Base-by-base conservation (phyloP, 2,329 filamentous ascomycete genomes). In the Ilyonectria robusta region DNA sequence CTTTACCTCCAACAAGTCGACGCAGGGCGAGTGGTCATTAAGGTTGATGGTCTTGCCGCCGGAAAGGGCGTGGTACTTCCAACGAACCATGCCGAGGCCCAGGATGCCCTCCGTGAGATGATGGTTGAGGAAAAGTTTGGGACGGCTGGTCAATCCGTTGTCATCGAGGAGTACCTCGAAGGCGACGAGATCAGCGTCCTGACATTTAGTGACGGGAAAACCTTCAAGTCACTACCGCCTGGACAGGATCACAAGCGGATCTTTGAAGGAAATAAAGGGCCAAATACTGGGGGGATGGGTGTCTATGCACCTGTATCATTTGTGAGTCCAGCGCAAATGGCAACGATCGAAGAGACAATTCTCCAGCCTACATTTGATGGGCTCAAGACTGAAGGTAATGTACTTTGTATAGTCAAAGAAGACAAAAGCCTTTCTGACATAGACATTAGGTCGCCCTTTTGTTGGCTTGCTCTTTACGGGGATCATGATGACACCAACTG, bases 201-300 rank as follows among this genome's bases (percentile, higher is more conserved):
- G 40, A 89, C 88, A 3, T 92, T 94, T 77, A 88, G 86, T 67
- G 92, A 94, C 71, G 91, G 91, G 26, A 86, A 87, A 69, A 88
- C 87, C 0, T 88, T 92, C 69, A 82, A 85, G 61, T 88, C 87
- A n/a, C 83, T 93, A 0, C 91, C 91, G 1, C 88, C 91, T 2
- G 91, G 91, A 2, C 92, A 94, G 75, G 92, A 94, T 75, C 91
- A 93, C 80, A 93, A 94, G 81, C 85, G 90, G 9, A 89, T 92
- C 59, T 86, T 87, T 55, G 92, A 94, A 67, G 88, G 88, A 42
- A 91, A 93, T 75, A 83, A 86, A 51, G 92, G 92, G 0, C 90
- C 90, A 2, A 93, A 93, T 76, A 94, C 92, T 11, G 92, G 92
- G 59, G 92, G 92, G 15, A 94, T 94, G 92, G 92, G 92, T 2